Base-by-base conservation (phyloP, 2,329 filamentous ascomycete species). In the Ascochyta koolunga region DNA sequence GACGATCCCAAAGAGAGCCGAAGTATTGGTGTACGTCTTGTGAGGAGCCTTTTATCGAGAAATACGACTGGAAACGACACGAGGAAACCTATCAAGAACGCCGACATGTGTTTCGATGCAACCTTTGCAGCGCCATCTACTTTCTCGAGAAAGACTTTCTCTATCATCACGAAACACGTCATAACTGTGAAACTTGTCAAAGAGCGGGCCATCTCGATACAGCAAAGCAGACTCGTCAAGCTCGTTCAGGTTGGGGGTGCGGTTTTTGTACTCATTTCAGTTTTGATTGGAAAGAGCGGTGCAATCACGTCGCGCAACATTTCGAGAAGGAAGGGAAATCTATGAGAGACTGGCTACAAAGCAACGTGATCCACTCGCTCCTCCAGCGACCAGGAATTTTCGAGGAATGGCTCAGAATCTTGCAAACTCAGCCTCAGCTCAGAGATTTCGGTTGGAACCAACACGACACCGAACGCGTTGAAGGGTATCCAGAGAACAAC, bases 31-130 rank as follows among this genome's bases (percentile, higher is more conserved):
- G 77, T 59, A 79, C 76, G 0, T 72, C 72, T 5, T 79, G 79
- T 69, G 81, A 84, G 60, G 85, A 85, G 42, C 83, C 83, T 46
- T 87, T 88, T 65, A 82, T 84, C 71, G 79, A 83, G 60, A 87
- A 88, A 66, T 86, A 86, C 60, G 84, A 87, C 70, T 89, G 86
- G 86, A 87, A 86, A 69, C 78, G 84, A 6, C 86, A 89, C 68
- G 85, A 88, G 66, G 85, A 87, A 62, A 84, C 86, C 61, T 87
- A 86, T 62, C 85, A 88, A 72, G 85, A 88, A 73, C 82, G 85
- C 21, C 84, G 80, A 72, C 83, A 84, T 58, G 85, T 86, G 66
- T 87, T 86, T 59, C 82, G 82, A 5, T 88, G 85, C 62, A 83
- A 83, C 6, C 81, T 84, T 54, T 88, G 86, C 72, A 83, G 85